Evolutionary conservation across 352 stramenopile genomes (phyloP).

Genomic region (Globisporangium middletonii): DNA sequence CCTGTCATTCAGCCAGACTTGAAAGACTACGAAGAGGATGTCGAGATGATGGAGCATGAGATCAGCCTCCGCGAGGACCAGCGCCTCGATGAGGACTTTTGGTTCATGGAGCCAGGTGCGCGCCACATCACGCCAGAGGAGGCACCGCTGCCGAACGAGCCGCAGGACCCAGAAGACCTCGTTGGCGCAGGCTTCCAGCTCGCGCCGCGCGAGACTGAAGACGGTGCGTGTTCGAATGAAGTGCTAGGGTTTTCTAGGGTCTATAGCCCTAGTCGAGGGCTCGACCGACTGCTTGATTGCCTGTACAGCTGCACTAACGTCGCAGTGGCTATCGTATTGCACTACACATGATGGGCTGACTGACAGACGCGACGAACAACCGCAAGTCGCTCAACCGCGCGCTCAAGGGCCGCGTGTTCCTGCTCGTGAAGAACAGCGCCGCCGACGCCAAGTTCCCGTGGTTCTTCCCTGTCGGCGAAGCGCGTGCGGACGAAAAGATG

Average conservation of each 20-base stretch:
- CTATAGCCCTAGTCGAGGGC: background rate
- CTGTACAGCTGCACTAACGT: background rate
- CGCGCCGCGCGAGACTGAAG: conserved; percentile 72
- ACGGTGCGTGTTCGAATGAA: conserved; percentile 14
- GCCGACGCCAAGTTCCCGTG: conserved; percentile 56
- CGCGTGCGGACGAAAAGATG: conserved; percentile 68
- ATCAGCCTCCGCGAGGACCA: conserved; percentile 69
- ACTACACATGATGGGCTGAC: too few species aligned
- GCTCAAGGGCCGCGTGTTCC: conserved; percentile 72
- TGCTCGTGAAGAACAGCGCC: conserved; percentile 56
- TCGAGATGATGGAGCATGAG: conserved; percentile 69
- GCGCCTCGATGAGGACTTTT: conserved; percentile 78
- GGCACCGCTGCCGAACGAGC: conserved; percentile 49
- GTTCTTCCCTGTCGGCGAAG: conserved; percentile 73
- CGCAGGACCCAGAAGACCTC: conserved; percentile 60
- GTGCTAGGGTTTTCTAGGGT: background rate
- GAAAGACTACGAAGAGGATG: conserved; percentile 71
- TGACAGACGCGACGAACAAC: conserved; percentile 56
- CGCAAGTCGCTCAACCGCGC: conserved; percentile 83
- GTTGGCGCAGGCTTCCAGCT: conserved; percentile 72
- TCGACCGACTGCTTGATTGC: background rate
- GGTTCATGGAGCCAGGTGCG: conserved; percentile 75
- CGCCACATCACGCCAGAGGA: conserved; percentile 74
- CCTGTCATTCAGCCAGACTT: conserved; percentile 71
- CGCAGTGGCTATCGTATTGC: background rate